These are phyloP conservation scores for Lactifluus hygrophoroides DNA, from an alignment of 768 basidiomycete genomes.

Conservation along the genomic window DNA sequence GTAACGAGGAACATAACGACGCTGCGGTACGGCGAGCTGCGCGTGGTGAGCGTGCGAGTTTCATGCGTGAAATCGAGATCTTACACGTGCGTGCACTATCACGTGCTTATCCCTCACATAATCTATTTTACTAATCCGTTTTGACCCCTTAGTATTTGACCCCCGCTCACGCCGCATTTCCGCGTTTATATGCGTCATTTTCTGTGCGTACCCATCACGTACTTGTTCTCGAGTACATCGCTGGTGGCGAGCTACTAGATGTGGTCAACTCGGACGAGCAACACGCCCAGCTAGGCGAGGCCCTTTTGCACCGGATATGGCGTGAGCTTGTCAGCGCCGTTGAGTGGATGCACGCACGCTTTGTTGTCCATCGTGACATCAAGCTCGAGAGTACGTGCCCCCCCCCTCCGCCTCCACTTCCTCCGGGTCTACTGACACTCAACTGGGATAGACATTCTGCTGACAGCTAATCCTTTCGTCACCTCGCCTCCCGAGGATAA, in stretches of 20 bases:
- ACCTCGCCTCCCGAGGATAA: slow-evolving; percentile 27
- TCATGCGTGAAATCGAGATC: slow-evolving; percentile 18
- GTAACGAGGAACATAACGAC: background rate
- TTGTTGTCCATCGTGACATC: slow-evolving; percentile 84
- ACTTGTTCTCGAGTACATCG: slow-evolving; percentile 66
- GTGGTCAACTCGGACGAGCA: slow-evolving; percentile 50
- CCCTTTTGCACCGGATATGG: slow-evolving; percentile 60
- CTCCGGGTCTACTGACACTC: background rate
- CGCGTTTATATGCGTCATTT: slow-evolving; percentile 54
- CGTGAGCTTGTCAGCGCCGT: slow-evolving; percentile 70
- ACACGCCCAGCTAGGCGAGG: slow-evolving; percentile 31
- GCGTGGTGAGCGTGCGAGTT: slow-evolving; percentile 18
- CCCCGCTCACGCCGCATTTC: slow-evolving; percentile 66
- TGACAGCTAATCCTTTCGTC: slow-evolving; percentile 43
- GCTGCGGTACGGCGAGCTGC: background rate
- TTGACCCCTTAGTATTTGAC: slow-evolving; percentile 50
- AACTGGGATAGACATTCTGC: slow-evolving; percentile 53
- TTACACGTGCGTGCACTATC: slow-evolving; percentile 7
- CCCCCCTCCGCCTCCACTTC: background rate
- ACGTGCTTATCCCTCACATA: background rate
- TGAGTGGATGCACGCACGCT: slow-evolving; percentile 81
- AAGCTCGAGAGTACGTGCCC: slow-evolving; percentile 64
- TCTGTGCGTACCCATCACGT: slow-evolving; percentile 66
- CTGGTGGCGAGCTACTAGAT: slow-evolving; percentile 76
- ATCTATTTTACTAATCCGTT: background rate